Evolutionary conservation across 768 basidiomycete species (phyloP).

Genomic region (Coprinopsis marcescibilis): DNA sequence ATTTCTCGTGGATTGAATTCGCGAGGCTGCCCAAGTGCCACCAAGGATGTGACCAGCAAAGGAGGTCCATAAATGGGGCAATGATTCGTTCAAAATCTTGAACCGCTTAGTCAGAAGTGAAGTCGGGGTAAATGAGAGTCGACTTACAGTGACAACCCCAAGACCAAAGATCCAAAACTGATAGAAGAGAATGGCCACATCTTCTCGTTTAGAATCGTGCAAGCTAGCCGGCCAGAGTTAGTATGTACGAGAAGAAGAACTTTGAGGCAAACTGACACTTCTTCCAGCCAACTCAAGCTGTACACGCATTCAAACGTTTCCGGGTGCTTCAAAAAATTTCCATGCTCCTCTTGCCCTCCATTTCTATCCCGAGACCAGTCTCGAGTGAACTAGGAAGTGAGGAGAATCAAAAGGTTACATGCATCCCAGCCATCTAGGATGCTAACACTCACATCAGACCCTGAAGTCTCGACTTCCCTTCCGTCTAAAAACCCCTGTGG

Average conservation of each 20-base stretch:
- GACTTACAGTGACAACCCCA: constrained; percentile 39
- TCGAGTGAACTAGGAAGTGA: too few relatives aligned
- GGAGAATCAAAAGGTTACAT: too few relatives aligned
- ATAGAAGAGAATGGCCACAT: constrained; percentile 39
- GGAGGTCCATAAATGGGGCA: constrained; percentile 45
- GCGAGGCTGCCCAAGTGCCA: constrained; percentile 42
- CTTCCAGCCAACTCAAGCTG: constrained; percentile 41
- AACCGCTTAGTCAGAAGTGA: not conserved
- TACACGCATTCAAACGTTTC: constrained; percentile 28
- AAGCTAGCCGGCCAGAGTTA: constrained; percentile 20
- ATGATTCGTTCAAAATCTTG: constrained; percentile 47
- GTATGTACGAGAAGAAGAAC: not conserved
- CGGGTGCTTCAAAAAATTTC: not conserved
- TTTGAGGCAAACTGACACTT: constrained; percentile 30
- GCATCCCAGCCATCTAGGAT: too few relatives aligned
- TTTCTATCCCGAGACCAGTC: not conserved
- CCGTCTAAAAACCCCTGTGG: constrained; percentile 5
- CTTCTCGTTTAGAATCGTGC: constrained; percentile 39
- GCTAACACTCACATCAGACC: too few relatives aligned
- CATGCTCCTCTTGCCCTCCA: constrained; percentile 1
- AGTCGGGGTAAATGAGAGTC: not conserved
- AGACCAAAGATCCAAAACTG: constrained; percentile 44
- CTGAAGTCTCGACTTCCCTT: not conserved
- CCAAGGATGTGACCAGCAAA: constrained; percentile 40
- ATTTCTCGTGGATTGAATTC: constrained; percentile 28